Evolutionary conservation across 1,139 yeast species (phyloP), one percentile per base, ranked within the genome.

Genomic region (Protomyces inundatus): DNA sequence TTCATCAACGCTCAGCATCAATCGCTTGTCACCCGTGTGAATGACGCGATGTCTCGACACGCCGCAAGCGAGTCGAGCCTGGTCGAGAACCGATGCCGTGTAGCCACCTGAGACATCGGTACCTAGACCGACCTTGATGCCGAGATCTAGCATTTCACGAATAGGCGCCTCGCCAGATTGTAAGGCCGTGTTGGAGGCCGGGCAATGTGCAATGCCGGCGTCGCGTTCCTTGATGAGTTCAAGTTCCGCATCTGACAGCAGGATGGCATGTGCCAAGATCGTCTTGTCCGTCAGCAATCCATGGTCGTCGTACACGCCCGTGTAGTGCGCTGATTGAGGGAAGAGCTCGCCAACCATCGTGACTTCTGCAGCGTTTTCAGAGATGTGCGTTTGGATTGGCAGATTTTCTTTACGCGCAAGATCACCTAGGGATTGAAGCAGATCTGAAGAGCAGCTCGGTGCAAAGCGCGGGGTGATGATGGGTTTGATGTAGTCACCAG

Each of bases 61-160:
- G 65, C 90, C 74, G 46, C 89, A 80, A 0, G 96, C 89, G 68
- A 88, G 90, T 70, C 87, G 84, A 16, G 95, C 88, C 9, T 86
- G 83, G 30, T 82, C 83, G 66, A 93, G 79, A 42, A 93, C 86
- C 53, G 91, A 86, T 37, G 89, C 85, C 12, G 95, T 84, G 74
- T 82, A 90, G 0, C 98, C 98, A 6, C 97, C 98, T 54, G 96
- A 87, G 33, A 91, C 83, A 73, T 93, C 98, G 0, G 97, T 87
- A 0, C 98, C 98, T 61, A 93, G 79, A 6, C 95, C 83, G 23
- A 91, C 93, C 67, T 89, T 87, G 68, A 91, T 81, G 9, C 82
- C 83, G 62, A 82, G 80, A 59, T 86, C 79, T 65, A 90, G 77
- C 59, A 89, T 77, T 79, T 86, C 83, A 69, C 88, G 80, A 6